phyloP scores from a whole-genome alignment of 805 yeast species.

The Starmerella sp. region DNA sequence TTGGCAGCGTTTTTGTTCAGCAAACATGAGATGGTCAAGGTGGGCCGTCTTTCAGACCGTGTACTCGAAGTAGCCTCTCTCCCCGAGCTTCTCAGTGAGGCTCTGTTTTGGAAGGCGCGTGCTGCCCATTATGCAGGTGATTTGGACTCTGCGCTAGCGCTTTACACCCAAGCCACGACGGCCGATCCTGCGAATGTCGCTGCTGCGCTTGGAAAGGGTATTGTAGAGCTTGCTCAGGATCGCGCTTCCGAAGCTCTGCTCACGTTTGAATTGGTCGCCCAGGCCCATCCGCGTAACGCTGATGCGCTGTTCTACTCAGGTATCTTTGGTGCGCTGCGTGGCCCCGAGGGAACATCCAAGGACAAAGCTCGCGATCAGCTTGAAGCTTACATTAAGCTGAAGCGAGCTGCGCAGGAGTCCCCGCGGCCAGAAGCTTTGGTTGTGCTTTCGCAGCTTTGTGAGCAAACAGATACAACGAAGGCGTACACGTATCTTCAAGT shows the following conservation, averaged over 20 bases:
- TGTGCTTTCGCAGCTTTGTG: conserved; percentile 58
- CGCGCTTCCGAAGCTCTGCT: conserved; percentile 70
- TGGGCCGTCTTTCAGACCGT: conserved; percentile 44
- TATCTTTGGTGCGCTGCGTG: conserved; percentile 31
- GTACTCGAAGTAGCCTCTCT: conserved; percentile 35
- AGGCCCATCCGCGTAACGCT: conserved; percentile 52
- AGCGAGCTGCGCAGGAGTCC: conserved; percentile 43
- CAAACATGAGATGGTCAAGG: conserved; percentile 46
- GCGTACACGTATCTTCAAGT: conserved; percentile 53
- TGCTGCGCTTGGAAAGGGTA: conserved; percentile 75
- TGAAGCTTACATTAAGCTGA: conserved; percentile 57
- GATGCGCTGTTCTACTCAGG: conserved; percentile 69
- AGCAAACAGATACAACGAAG: conserved; percentile 39
- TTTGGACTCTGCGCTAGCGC: conserved; percentile 55
- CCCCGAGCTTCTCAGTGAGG: conserved; percentile 44
- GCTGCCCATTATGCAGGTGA: conserved; percentile 51
- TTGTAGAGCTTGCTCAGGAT: conserved; percentile 65
- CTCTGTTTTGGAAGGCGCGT: conserved; percentile 78
- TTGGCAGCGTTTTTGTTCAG: conserved; percentile 65
- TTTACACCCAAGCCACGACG: conserved; percentile 61
- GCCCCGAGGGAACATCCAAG: conserved; percentile 19
- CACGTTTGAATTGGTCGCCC: conserved; percentile 65
- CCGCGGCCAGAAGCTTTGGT: conserved; percentile 54
- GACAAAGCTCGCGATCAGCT: conserved; percentile 49
- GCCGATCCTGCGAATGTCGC: conserved; percentile 49